Conservation (phyloP, 768 basidiomycete species). For the Tylopilus rubrobrunneus region DNA sequence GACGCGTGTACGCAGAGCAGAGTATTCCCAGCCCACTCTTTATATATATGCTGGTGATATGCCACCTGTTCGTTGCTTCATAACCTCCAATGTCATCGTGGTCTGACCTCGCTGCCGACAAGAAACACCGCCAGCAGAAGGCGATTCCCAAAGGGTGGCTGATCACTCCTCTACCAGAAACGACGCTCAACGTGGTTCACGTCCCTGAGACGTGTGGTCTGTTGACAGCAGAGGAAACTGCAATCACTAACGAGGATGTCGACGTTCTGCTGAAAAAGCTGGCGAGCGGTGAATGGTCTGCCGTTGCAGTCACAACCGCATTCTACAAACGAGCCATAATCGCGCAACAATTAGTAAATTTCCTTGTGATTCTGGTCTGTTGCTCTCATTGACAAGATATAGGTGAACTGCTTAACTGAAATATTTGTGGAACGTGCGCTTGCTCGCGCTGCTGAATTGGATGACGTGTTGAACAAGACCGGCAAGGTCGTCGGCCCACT, state of each 20-base stretch:
- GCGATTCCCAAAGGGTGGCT: conserved; percentile 66
- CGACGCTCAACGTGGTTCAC: conserved; percentile 47
- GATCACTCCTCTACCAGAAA: conserved; percentile 46
- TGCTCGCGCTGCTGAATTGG: conserved; percentile 59
- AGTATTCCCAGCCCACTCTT: not conserved
- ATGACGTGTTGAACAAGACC: conserved; percentile 54
- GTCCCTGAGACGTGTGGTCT: conserved; percentile 57
- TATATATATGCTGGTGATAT: not conserved
- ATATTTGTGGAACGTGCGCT: conserved; percentile 74
- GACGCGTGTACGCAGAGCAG: not conserved
- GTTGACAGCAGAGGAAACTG: conserved; percentile 51
- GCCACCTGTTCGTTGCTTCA: not conserved
- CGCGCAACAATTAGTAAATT: conserved; percentile 61
- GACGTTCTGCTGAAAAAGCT: conserved; percentile 52
- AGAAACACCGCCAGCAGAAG: conserved; percentile 48
- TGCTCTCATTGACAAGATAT: not conserved
- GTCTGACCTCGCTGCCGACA: conserved; percentile 51
- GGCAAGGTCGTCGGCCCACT: conserved; percentile 68
- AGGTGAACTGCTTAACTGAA: conserved; percentile 79
- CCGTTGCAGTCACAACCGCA: conserved; percentile 62
- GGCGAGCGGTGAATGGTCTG: conserved; percentile 51
- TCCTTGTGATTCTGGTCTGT: not conserved
- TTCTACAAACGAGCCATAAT: no score
- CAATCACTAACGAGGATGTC: conserved; percentile 52
- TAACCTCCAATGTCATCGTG: conserved; percentile 32